Conservation (phyloP, 1,284 basidiomycete species). For the Inonotus hispidus region DNA sequence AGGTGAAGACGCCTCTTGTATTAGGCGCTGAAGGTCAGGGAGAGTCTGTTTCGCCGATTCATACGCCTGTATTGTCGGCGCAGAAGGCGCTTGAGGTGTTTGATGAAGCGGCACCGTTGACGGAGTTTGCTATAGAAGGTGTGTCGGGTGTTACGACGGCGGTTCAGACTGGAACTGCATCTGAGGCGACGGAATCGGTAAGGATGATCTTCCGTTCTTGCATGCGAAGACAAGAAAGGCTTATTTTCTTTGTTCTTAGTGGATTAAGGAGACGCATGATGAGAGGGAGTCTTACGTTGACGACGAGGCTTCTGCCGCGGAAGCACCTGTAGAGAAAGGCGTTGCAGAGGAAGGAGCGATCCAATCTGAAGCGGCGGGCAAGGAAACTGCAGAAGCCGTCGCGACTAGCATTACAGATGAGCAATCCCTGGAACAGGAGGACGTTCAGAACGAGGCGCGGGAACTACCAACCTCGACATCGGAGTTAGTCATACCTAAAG, state of each 20-base stretch:
- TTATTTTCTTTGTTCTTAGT: neutral
- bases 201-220: neutral
- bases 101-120: neutral
- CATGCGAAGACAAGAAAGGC: neutral
- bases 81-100: neutral
- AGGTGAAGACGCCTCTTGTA: slow-evolving; percentile 8
- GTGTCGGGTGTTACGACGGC: slow-evolving; percentile 4
- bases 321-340: no score
- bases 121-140: slow-evolving; percentile 1
- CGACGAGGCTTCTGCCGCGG: neutral
- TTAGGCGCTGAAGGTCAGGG: neutral
- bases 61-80: neutral
- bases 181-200: neutral
- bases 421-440: neutral
- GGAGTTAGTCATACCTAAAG: slow-evolving; percentile 11
- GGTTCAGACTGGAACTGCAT: neutral
- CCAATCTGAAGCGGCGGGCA: neutral
- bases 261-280: neutral
- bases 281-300: neutral
- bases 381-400: no score
- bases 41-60: slow-evolving; percentile 6
- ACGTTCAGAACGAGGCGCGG: neutral
- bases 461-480: slow-evolving; percentile 7
- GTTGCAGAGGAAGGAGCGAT: slow-evolving; percentile 2
- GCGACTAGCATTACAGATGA: no score